A percentile compares a stretch with the other conserved stretches of the same genome.
Evolutionary conservation across 768 basidiomycete species (phyloP).

Genomic region (Clavulina sp.): DNA sequence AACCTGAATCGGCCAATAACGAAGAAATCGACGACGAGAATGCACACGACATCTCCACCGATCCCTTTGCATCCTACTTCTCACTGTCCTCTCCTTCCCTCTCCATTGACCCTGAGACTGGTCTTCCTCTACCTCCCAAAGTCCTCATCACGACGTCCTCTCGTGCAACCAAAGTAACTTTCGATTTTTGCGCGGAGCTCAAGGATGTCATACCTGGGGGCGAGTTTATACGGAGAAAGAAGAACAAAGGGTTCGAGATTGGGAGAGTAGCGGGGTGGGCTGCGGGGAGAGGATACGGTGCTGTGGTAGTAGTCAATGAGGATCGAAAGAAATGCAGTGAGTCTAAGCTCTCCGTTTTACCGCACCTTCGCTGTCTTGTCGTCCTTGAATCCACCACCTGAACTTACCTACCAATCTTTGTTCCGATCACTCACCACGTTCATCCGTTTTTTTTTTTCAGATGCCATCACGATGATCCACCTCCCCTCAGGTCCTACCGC

Average conservation of each 20-base stretch:
- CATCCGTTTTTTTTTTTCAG: constrained; percentile 36
- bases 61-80: constrained; percentile 67
- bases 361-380: no score
- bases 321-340: constrained; percentile 85
- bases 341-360: constrained; percentile 19
- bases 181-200: constrained; percentile 85
- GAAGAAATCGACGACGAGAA: constrained; percentile 34
- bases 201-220: constrained; percentile 82
- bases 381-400: no score
- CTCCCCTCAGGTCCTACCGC: constrained; percentile 88
- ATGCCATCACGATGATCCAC: constrained; percentile 81
- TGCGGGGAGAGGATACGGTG: constrained; percentile 70
- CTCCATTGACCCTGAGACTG: constrained; percentile 38
- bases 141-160: constrained; percentile 82
- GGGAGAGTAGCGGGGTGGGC: constrained; percentile 90
- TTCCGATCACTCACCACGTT: background rate
- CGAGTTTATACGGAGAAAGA: constrained; percentile 71
- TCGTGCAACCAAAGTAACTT: constrained; percentile 74
- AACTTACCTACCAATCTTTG: background rate
- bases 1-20: constrained; percentile 9
- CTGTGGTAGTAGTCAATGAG: constrained; percentile 86
- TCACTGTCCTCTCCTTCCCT: constrained; percentile 30
- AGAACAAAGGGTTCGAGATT: constrained; percentile 79
- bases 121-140: constrained; percentile 44
- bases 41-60: constrained; percentile 49